phyloP scores from a whole-genome alignment of 2,329 filamentous ascomycete genomes.

The Penicillium sp. region DNA sequence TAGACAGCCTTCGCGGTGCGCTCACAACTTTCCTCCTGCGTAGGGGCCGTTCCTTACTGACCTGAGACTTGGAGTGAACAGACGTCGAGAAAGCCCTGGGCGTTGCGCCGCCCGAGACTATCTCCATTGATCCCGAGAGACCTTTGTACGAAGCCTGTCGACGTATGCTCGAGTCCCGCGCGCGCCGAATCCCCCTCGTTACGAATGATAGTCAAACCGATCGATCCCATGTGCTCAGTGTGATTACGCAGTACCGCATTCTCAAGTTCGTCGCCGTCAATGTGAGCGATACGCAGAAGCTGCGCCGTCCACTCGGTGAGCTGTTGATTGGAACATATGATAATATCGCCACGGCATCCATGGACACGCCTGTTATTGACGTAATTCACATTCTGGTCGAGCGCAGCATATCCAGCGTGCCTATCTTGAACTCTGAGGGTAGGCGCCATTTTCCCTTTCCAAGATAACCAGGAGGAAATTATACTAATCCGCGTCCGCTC shows the following conservation, averaged over 20 bases:
- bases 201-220: conserved; percentile 93
- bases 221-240: conserved; percentile 88
- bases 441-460: conserved; percentile 12
- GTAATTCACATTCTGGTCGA: conserved; percentile 92
- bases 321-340: conserved; percentile 82
- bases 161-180: conserved; percentile 89
- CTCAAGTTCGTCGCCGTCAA: conserved; percentile 99
- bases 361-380: conserved; percentile 89
- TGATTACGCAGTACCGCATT: conserved; percentile 97
- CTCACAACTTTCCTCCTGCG: conserved; percentile 3
- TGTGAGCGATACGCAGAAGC: conserved; percentile 77
- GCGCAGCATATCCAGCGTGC: conserved; percentile 90
- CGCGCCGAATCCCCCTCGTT: conserved; percentile 87
- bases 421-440: conserved; percentile 79
- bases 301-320: conserved; percentile 83
- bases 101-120: conserved; percentile 85
- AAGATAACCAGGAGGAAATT: background rate
- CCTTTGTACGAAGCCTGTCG: conserved; percentile 94
- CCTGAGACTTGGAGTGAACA: conserved; percentile 38
- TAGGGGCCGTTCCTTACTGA: conserved; percentile 4
- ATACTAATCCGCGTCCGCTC: background rate
- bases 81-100: conserved; percentile 95
- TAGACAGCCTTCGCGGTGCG: conserved; percentile 86
- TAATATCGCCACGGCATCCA: conserved; percentile 75
- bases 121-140: conserved; percentile 87